Evolutionary conservation across 495 filamentous ascomycete species (phyloP).

Genomic region (Penicillium crystallinum): DNA sequence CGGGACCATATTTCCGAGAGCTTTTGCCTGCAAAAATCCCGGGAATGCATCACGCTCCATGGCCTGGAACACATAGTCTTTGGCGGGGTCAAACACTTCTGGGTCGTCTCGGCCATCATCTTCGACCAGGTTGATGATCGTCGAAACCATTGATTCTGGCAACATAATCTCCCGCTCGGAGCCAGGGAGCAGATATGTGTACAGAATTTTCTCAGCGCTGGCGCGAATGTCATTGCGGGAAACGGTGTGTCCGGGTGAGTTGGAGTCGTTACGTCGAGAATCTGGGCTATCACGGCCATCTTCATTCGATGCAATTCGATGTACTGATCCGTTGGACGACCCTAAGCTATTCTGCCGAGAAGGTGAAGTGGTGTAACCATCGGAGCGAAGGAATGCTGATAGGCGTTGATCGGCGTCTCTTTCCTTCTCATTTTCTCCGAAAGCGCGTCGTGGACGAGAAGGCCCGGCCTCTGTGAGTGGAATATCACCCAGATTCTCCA

Average conservation of each 20-base stretch:
- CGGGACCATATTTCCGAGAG: slow-evolving; percentile 89
- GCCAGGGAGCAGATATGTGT: slow-evolving; percentile 87
- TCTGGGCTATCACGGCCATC: slow-evolving; percentile 63
- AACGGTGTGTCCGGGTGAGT: slow-evolving; percentile 80
- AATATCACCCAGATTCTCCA: slow-evolving; percentile 61
- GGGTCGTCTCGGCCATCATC: slow-evolving; percentile 88
- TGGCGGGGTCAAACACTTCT: slow-evolving; percentile 92
- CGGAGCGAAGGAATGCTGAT: slow-evolving; percentile 83
- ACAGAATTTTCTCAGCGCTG: slow-evolving; percentile 95
- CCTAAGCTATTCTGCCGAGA: slow-evolving; percentile 67
- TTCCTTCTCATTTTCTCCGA: slow-evolving; percentile 44
- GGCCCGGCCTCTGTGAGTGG: slow-evolving; percentile 44
- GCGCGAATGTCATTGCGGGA: slow-evolving; percentile 80
- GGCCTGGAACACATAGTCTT: slow-evolving; percentile 98
- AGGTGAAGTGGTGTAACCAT: slow-evolving; percentile 49
- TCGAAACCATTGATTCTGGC: slow-evolving; percentile 75
- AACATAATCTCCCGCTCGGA: slow-evolving; percentile 93
- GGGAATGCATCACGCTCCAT: slow-evolving; percentile 99
- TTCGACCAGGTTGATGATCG: slow-evolving; percentile 80
- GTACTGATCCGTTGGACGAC: slow-evolving; percentile 37
- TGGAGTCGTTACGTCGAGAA: slow-evolving; percentile 48
- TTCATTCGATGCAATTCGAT: slow-evolving; percentile 37
- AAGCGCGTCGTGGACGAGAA: slow-evolving; percentile 27
- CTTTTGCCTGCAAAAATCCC: slow-evolving; percentile 90
- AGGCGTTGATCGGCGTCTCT: slow-evolving; percentile 76